Conservation (phyloP, 2,329 filamentous ascomycete genomes). For the Xylariaceae sp. region DNA sequence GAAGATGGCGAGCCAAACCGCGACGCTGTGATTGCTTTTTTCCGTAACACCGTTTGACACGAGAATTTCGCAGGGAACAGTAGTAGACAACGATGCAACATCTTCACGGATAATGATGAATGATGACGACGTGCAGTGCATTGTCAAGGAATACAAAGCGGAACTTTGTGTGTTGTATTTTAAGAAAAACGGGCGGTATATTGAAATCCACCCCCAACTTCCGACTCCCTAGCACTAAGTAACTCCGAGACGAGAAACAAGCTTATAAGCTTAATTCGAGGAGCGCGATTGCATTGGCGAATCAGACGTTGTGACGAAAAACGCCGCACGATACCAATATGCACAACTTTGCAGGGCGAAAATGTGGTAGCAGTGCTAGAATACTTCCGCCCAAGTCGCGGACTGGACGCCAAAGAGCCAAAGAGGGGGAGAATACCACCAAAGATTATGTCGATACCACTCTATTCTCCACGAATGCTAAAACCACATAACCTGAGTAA, state of each 20-base stretch:
- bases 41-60: too few relatives aligned
- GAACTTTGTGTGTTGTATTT: constrained; percentile 25
- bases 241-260: constrained; percentile 28
- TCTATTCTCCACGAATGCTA: too few relatives aligned
- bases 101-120: constrained; percentile 21
- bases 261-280: constrained; percentile 32
- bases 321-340: constrained; percentile 26
- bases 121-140: constrained; percentile 19
- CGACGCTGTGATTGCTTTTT: constrained; percentile 19
- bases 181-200: constrained; percentile 22
- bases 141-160: constrained; percentile 4
- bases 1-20: not conserved
- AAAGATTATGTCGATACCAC: constrained; percentile 7
- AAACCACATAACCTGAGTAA: too few relatives aligned
- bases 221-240: constrained; percentile 27
- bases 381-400: constrained; percentile 9
- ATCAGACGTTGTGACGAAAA: constrained; percentile 11
- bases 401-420: not conserved
- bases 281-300: constrained; percentile 22
- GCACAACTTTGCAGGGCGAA: constrained; percentile 25
- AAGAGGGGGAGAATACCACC: constrained; percentile 5
- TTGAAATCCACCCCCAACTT: constrained; percentile 19
- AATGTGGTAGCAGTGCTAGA: constrained; percentile 17
- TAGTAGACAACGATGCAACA: constrained; percentile 9
- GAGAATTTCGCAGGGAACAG: constrained; percentile 21